Evolutionary conservation across 495 filamentous ascomycete species (phyloP), one percentile per base, ranked within the genome.

Genomic region (Aspergillus bertholletiae): DNA sequence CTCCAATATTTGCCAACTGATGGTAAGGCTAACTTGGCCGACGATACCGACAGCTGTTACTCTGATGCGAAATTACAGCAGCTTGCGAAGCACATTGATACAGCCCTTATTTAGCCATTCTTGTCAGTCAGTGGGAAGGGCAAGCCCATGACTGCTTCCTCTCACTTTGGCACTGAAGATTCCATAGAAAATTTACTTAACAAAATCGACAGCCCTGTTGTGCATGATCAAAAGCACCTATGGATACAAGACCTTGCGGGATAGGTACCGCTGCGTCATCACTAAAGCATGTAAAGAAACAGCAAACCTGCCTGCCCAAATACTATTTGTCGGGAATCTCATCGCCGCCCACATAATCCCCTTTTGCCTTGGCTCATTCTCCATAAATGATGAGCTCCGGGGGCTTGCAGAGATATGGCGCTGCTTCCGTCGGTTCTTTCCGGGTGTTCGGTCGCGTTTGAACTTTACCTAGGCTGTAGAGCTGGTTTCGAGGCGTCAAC

Each of bases 231-330:
- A 46, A 2, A 46, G 44, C 44, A 21, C 44, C 21, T 46, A 46
- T 7, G 44, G 12, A 46, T 5, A 23, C 44, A 46, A 24, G 21
- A 5, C 44, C 44, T 46, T 13, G 23, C 43, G 43, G 20, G 43
- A 46, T 46, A 20, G 43, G 23, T 46, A 46, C 43, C 21, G 43
- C 43, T 46, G 43, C 43, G 20, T 46, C 43, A 46, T 46, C 43
- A 46, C n/a, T 46, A 46, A 46, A 46, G 43, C 43, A 46, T 46
- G 23, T 46, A 20, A 46, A 46, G 17, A 46, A 46, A 46, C 43
- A 46, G 43, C 43, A 23, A 46, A 46, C 43, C 43, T 9, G 9
- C 27, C 27, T 28, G 5, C 27, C 27, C 27, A 28, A 28, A 28
- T 28, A 28, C 27, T 28, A 28, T 28, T 28, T 28, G 27, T 28